phyloP scores from a whole-genome alignment of 371 early-diverging fungal species.

The Capniomyces stellatus region DNA sequence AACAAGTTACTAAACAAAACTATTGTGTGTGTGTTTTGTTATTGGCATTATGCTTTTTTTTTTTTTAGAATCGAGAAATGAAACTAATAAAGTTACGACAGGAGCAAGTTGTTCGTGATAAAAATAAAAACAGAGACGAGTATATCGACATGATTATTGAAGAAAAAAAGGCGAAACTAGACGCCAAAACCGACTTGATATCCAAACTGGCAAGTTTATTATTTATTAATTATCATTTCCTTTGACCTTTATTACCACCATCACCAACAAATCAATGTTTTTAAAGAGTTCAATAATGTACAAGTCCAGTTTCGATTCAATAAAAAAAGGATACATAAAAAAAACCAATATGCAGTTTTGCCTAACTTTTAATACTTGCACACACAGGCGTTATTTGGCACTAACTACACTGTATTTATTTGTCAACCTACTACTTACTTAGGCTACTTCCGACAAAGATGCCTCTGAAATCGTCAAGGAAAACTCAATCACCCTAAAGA shows the following conservation, averaged over 20 bases:
- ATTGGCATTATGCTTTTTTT: background rate
- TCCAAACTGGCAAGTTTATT: background rate
- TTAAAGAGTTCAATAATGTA: too few relatives aligned
- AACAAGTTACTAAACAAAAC: background rate
- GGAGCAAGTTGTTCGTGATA: background rate
- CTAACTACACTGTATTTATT: background rate
- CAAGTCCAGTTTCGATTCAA: too few relatives aligned
- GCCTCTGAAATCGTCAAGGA: conserved; percentile 19
- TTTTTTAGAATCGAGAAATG: background rate
- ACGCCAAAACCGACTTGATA: background rate
- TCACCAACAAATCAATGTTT: too few relatives aligned
- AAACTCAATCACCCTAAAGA: conserved; percentile 15
- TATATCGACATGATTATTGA: background rate
- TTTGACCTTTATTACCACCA: too few relatives aligned
- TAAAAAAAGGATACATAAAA: too few relatives aligned
- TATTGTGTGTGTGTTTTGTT: too few relatives aligned
- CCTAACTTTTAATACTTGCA: too few relatives aligned
- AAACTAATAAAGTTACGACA: background rate
- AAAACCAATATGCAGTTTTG: too few relatives aligned
- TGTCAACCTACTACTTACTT: background rate
- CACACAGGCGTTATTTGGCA: too few relatives aligned
- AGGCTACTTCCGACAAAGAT: conserved; percentile 23
- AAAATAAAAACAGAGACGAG: background rate
- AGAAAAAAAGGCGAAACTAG: background rate
- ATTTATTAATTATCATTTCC: too few relatives aligned